Conservation (phyloP, 163 green algal genomes). For the Chlorella variabilis region DNA sequence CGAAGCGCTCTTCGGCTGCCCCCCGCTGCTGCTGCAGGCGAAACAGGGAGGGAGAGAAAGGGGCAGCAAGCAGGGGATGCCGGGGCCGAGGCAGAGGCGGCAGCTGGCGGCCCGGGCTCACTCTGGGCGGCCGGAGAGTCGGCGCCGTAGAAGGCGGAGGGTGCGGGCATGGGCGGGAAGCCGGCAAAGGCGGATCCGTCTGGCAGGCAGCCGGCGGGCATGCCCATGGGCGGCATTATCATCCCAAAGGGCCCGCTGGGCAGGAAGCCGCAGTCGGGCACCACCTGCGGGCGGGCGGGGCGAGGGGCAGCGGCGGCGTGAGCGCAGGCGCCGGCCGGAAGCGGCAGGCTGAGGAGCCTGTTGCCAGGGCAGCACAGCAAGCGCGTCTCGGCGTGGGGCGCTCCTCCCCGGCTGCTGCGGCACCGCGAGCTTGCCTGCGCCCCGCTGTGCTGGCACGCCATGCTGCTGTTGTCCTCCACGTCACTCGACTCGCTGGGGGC, state of each 20-base stretch:
- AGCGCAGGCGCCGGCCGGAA: too few species aligned
- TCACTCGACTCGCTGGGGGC: constrained; percentile 1
- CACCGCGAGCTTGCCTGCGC: not conserved
- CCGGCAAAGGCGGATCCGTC: not conserved
- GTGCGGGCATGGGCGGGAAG: constrained; percentile 7
- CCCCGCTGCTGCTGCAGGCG: too few species aligned
- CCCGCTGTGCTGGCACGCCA: not conserved
- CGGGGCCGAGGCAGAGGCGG: too few species aligned
- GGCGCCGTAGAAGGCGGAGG: not conserved
- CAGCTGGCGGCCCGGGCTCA: not conserved
- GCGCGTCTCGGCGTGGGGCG: too few species aligned
- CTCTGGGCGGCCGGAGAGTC: constrained; percentile 1
- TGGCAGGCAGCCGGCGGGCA: not conserved
- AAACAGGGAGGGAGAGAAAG: too few species aligned
- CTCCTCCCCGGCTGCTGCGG: too few species aligned
- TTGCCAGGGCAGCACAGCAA: too few species aligned
- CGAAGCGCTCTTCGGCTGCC: too few species aligned
- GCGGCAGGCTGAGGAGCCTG: too few species aligned
- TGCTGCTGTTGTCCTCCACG: not conserved
- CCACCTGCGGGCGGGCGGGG: constrained; percentile 1
- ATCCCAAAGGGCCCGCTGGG: too few species aligned
- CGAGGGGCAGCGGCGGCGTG: not conserved
- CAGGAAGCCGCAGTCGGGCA: not conserved
- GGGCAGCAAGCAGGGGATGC: too few species aligned
- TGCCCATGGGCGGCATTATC: not conserved